phyloP scores from a whole-genome alignment of 169 alveolate species.

The Plasmodium vivax region DNA sequence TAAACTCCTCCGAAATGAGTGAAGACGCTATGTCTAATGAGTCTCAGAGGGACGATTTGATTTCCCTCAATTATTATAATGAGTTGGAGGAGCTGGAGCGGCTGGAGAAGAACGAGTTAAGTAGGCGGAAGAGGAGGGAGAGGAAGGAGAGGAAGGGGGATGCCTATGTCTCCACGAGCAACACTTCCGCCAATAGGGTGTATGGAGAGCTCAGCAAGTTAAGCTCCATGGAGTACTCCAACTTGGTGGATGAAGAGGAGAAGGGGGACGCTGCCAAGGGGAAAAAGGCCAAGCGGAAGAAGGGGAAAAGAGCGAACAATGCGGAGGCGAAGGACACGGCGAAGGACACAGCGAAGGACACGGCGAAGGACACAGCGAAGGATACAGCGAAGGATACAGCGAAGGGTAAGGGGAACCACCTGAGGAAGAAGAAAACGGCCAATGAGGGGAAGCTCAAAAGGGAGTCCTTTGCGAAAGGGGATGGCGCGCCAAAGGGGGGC shows the following conservation, averaged over 20 bases:
- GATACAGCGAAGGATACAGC: not conserved
- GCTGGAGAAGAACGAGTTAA: constrained; percentile 37
- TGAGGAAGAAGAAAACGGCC: not conserved
- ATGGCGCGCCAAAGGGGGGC: not conserved
- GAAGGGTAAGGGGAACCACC: constrained; percentile 1
- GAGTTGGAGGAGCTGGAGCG: constrained; percentile 71
- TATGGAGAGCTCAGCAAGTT: constrained; percentile 45
- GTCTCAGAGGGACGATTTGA: constrained; percentile 42
- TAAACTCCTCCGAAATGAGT: constrained; percentile 71
- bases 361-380: not conserved
- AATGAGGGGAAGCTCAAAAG: not conserved
- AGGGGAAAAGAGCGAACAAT: not conserved
- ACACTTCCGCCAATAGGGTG: constrained; percentile 34
- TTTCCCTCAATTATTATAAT: constrained; percentile 51
- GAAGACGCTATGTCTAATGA: constrained; percentile 20
- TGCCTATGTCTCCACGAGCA: not conserved
- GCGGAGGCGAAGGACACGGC: not conserved
- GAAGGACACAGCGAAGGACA: not conserved
- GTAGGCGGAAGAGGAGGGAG: constrained; percentile 34
- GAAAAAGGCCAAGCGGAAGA: constrained; percentile 10
- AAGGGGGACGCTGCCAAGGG: not conserved
- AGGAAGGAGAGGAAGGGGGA: not conserved
- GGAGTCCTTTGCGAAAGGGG: constrained; percentile 3
- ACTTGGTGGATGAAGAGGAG: constrained; percentile 6
- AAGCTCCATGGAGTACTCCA: not conserved